phyloP scores from a whole-genome alignment of 2,329 filamentous ascomycete species.

The Akanthomyces lecanii region DNA sequence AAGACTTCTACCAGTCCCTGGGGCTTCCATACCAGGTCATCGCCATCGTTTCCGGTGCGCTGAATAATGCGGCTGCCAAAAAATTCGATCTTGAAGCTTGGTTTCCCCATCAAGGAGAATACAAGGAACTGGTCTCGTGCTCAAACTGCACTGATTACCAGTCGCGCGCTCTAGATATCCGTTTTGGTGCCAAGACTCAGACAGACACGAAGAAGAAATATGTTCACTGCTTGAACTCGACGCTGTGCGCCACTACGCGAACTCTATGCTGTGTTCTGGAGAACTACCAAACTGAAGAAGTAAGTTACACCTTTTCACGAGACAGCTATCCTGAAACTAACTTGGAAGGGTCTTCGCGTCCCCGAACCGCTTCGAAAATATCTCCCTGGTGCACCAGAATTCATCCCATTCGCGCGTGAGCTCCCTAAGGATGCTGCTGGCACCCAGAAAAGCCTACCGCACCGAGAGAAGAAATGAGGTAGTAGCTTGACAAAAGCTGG shows the following conservation, averaged over 20 bases:
- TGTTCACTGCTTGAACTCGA: conserved; percentile 88
- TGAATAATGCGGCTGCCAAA: conserved; percentile 75
- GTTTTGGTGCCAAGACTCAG: conserved; percentile 82
- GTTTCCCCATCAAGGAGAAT: conserved; percentile 95
- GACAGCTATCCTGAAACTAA: not conserved
- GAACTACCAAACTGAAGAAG: conserved; percentile 91
- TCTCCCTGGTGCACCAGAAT: conserved; percentile 82
- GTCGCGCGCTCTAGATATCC: conserved; percentile 86
- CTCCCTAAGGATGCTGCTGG: conserved; percentile 63
- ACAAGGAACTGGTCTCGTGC: conserved; percentile 97
- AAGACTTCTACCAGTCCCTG: conserved; percentile 92
- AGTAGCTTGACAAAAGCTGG: not conserved
- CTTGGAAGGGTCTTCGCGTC: conserved; percentile 63
- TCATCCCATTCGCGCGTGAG: conserved; percentile 84
- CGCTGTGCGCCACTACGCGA: conserved; percentile 83
- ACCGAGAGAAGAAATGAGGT: conserved; percentile 27
- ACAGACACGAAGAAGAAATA: conserved; percentile 84
- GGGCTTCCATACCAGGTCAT: conserved; percentile 88
- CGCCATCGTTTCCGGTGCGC: conserved; percentile 89
- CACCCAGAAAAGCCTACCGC: conserved; percentile 28
- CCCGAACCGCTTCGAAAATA: conserved; percentile 84
- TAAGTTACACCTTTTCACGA: conserved; percentile 34
- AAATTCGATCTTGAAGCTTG: conserved; percentile 96
- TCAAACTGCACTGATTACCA: conserved; percentile 99
- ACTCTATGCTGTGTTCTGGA: conserved; percentile 92